Percentiles rank a stretch among this genome's conserved stretches.
Conservation (phyloP, 31 red algal species). For the Endocladia muricata region DNA sequence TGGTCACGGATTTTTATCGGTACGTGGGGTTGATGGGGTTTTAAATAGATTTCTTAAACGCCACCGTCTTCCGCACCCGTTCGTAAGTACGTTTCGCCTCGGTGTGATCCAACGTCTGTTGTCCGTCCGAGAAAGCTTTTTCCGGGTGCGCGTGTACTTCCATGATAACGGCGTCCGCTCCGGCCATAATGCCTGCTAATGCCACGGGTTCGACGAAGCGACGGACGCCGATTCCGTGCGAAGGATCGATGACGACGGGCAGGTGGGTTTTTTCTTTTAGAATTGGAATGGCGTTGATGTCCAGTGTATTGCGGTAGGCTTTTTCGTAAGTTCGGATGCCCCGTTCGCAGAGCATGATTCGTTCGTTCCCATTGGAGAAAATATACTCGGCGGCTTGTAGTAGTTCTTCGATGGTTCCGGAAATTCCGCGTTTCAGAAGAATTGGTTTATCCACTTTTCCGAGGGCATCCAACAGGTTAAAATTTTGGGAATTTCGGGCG, state of each 20-base stretch:
- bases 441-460: constrained; percentile 22
- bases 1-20: no score
- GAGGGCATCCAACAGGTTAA: constrained; percentile 13
- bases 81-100: no score
- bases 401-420: constrained; percentile 20
- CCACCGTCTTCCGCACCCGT: no score
- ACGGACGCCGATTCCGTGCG: constrained; percentile 18
- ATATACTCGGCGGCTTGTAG: no score
- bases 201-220: neutral
- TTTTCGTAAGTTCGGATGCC: constrained; percentile 30
- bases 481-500: constrained; percentile 35
- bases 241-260: constrained; percentile 29
- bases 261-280: constrained; percentile 29
- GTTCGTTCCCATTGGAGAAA: no score
- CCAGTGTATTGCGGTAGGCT: constrained; percentile 21
- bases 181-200: constrained; percentile 15
- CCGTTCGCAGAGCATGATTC: no score
- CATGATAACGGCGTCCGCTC: constrained; percentile 25
- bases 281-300: constrained; percentile 29
- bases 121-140: constrained; percentile 24
- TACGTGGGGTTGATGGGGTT: no score
- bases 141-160: constrained; percentile 30
- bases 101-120: constrained; percentile 27
- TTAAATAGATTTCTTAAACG: no score
- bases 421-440: constrained; percentile 24